Base-by-base conservation (phyloP, 1,139 yeast genomes). In the Protomyces pachydermus region DNA sequence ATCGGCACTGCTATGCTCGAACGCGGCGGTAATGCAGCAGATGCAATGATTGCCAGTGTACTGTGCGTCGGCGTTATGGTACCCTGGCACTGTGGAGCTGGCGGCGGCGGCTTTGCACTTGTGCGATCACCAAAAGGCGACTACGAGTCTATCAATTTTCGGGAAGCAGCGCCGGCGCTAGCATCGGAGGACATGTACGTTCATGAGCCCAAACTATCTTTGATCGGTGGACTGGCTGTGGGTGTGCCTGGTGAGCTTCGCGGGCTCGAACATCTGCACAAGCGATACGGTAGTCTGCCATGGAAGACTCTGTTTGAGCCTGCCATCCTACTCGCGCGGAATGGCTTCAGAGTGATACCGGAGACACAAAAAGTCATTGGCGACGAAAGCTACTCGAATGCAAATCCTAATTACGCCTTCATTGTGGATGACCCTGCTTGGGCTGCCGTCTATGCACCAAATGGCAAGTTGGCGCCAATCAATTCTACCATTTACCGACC, bases 211-310 rank as follows among this genome's bases (percentile, higher is more conserved):
- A 77, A 75, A 58, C 74, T 79, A 14, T 82, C 96, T 0, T 81
- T 83, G 69, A 76, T 85, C 20, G 97, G 97, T 1, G 98, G 97
- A 0, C 77, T 89, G 35, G 90, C 97, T 0, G 84, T 85, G 16
- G 98, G 84, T 0, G 82, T 87, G 10, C 98, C 98, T 0, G 98
- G 98, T 6, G 98, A 91, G 72, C 72, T 93, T 56, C 85, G 84
- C 65, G 98, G 98, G 0, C 77, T 91, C 28, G 84, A 87, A 71
- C 82, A 80, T 57, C 77, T 93, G 45, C 84, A 76, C 73, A 71
- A 74, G 35, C 68, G 73, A 8, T 93, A 86, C 10, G 95, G 95
- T 0, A 79, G 79, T 8, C 73, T 89, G n/a, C 70, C 80, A 1
- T 93, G 98, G 97, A 72, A 73, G 18, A 84, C 88, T 25, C 77